Evolutionary conservation across 371 early-diverging fungal genomes (phyloP).

Genomic region (Circinella minor): DNA sequence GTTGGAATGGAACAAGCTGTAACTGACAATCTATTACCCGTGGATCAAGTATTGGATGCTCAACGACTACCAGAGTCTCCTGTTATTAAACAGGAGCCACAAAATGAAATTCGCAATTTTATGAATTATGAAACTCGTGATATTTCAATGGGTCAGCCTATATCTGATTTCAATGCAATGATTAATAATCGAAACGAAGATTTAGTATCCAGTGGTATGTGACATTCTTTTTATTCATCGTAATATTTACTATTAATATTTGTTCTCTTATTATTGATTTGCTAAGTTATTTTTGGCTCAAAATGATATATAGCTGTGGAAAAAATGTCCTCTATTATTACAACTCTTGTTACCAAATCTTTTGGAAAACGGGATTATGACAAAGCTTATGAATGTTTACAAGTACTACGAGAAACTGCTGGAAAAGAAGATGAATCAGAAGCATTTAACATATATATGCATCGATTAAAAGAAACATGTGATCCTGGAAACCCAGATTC

Average conservation of each 20-base stretch:
- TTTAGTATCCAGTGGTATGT: constrained; percentile 45
- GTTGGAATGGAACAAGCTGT: constrained; percentile 18
- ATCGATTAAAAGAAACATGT: constrained; percentile 32
- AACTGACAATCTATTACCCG: constrained; percentile 5
- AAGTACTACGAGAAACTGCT: constrained; percentile 48
- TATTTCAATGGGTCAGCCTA: constrained; percentile 60
- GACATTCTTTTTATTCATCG: neutral
- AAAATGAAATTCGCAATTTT: constrained; percentile 11
- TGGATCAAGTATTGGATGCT: constrained; percentile 17
- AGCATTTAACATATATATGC: constrained; percentile 46
- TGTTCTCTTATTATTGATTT: neutral
- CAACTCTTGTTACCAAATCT: constrained; percentile 50
- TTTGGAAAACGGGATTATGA: constrained; percentile 60
- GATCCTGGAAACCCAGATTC: constrained; percentile 23
- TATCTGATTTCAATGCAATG: constrained; percentile 66
- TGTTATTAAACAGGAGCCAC: constrained; percentile 9
- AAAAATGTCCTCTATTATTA: constrained; percentile 60
- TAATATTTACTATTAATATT: neutral
- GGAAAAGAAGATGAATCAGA: constrained; percentile 44
- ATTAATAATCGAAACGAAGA: constrained; percentile 45
- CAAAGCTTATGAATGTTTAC: constrained; percentile 58
- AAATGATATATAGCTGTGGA: constrained; percentile 44
- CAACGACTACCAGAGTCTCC: constrained; percentile 14
- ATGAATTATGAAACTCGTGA: constrained; percentile 39
- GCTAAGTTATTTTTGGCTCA: neutral